Conservation (phyloP, 257 asterid genomes). For the Primulina huaijiensis region DNA sequence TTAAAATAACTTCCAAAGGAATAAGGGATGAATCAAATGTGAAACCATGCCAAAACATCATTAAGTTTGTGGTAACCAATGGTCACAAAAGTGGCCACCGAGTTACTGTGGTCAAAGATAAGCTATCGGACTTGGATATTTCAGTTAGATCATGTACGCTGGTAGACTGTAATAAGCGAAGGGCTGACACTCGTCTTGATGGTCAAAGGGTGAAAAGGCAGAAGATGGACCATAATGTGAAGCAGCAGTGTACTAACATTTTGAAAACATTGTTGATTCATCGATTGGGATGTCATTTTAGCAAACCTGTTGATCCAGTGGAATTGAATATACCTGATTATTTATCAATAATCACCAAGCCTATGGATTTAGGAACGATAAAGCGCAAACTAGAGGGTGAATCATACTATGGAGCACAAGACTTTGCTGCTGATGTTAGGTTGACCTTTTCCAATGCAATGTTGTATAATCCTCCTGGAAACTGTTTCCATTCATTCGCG, state of each 20-base stretch:
- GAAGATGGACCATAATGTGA: conserved; percentile 52
- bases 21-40: conserved; percentile 29
- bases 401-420: conserved; percentile 45
- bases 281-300: conserved; percentile 40
- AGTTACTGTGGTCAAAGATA: conserved; percentile 11
- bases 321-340: conserved; percentile 66
- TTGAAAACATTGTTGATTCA: conserved; percentile 53
- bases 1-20: conserved; percentile 47
- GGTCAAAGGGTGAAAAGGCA: conserved; percentile 39
- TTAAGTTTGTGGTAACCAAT: conserved; percentile 15
- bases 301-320: conserved; percentile 77
- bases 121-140: conserved; percentile 24
- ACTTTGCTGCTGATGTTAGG: conserved; percentile 68
- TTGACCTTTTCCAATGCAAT: conserved; percentile 78
- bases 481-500: conserved; percentile 51
- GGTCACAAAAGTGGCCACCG: conserved; percentile 11
- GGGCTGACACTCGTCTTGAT: conserved; percentile 31
- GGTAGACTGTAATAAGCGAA: conserved; percentile 46
- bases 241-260: conserved; percentile 45
- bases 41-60: conserved; percentile 22
- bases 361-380: conserved; percentile 90
- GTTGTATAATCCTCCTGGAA: conserved; percentile 58
- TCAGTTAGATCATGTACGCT: conserved; percentile 27
- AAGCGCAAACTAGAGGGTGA: conserved; percentile 49
- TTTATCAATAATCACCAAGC: conserved; percentile 47